Conservation (phyloP, 495 filamentous ascomycete genomes). For the Neurospora sp. region DNA sequence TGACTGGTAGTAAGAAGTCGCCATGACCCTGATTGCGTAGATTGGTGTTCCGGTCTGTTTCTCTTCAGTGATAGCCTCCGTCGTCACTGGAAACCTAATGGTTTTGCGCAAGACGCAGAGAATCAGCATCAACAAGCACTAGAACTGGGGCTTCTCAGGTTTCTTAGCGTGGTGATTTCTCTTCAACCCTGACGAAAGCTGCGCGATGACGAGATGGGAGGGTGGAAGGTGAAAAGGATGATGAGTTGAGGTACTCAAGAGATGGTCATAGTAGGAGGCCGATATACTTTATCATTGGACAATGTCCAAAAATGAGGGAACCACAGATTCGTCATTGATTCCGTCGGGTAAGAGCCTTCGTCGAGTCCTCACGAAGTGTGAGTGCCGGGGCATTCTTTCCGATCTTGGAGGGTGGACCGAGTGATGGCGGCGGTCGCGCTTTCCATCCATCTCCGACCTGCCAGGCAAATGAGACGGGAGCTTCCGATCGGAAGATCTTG, state of each 20-base stretch:
- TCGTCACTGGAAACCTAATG: not conserved
- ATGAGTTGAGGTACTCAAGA: not conserved
- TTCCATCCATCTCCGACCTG: not conserved
- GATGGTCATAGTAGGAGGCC: not conserved
- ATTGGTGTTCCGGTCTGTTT: not conserved
- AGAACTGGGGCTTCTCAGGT: not conserved
- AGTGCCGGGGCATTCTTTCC: not conserved
- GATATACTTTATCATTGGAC: not conserved
- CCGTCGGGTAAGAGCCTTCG: not conserved
- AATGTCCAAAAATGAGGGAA: not conserved
- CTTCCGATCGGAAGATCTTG: not conserved
- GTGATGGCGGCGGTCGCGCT: not conserved
- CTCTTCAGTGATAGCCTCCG: not conserved
- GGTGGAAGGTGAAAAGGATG: not conserved
- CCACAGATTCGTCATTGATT: not conserved
- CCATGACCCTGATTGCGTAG: not conserved
- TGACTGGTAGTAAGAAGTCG: not conserved
- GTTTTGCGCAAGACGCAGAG: not conserved
- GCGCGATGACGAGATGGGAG: not conserved
- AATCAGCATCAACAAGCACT: not conserved
- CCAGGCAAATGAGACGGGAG: too few species aligned
- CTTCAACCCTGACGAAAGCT: not conserved
- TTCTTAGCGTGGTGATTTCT: not conserved
- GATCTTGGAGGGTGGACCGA: not conserved
- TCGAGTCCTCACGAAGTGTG: not conserved